These are phyloP conservation scores for Albugo laibachii DNA, from an alignment of 352 stramenopile species.

Conservation along the genomic window DNA sequence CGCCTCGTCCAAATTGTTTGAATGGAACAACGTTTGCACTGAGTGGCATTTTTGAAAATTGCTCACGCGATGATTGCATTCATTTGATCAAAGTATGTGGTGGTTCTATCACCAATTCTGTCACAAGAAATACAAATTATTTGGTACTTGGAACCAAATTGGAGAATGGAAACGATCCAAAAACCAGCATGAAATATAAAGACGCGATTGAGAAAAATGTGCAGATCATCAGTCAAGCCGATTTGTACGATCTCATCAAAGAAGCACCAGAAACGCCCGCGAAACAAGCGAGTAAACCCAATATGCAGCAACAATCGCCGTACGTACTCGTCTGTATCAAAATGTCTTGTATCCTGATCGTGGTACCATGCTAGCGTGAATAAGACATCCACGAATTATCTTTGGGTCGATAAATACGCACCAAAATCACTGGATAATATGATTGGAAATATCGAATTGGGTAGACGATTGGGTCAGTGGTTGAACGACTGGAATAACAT, in stretches of 20 bases:
- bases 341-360: conserved; percentile 4
- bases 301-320: conserved; percentile 28
- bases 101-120: conserved; percentile 28
- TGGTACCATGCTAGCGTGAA: conserved; percentile 4
- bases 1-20: conserved; percentile 13
- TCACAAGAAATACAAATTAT: conserved; percentile 59
- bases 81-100: conserved; percentile 68
- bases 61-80: conserved; percentile 40
- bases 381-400: conserved; percentile 25
- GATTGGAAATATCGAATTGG: conserved; percentile 84
- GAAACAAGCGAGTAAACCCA: conserved; percentile 18
- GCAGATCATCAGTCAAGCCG: conserved; percentile 65
- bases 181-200: conserved; percentile 70
- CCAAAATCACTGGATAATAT: conserved; percentile 81
- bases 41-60: conserved; percentile 31
- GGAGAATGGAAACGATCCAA: conserved; percentile 42
- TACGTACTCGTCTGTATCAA: conserved; percentile 10
- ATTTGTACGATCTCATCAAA: conserved; percentile 74
- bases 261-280: conserved; percentile 48
- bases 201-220: conserved; percentile 72
- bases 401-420: conserved; percentile 97
- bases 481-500: conserved; percentile 61
- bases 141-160: conserved; percentile 45
- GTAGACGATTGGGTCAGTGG: conserved; percentile 77
- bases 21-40: conserved; percentile 64